Evolutionary conservation across 192 early-diverging fungal genomes (phyloP).

Genomic region (Nowakowskiella sp.): DNA sequence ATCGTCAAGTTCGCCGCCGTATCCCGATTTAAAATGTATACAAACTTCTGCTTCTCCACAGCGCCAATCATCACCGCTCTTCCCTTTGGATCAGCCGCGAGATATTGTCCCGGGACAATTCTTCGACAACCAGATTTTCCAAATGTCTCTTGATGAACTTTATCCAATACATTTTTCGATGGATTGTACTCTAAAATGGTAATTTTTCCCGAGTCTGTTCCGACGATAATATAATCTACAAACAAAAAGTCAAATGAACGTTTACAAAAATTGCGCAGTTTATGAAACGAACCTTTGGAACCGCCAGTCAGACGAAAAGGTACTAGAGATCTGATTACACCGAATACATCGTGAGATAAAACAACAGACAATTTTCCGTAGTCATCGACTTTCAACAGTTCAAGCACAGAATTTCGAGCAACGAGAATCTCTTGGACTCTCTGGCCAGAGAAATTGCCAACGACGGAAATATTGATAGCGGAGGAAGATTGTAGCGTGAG

Average conservation of each 20-base stretch:
- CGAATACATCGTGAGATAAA: conserved; percentile 75
- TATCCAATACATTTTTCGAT: conserved; percentile 59
- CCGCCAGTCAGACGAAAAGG: conserved; percentile 84
- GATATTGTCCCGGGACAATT: conserved; percentile 88
- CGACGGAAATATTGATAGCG: conserved; percentile 63
- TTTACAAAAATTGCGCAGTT: not conserved
- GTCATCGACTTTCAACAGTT: conserved; percentile 69
- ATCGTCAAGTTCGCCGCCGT: conserved; percentile 70
- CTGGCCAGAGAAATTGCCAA: conserved; percentile 89
- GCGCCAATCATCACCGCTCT: conserved; percentile 91
- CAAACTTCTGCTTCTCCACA: conserved; percentile 89
- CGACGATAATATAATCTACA: conserved; percentile 83
- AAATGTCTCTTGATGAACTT: conserved; percentile 87
- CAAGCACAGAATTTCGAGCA: conserved; percentile 61
- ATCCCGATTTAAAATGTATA: conserved; percentile 95
- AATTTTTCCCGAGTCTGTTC: conserved; percentile 83
- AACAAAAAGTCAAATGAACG: not conserved
- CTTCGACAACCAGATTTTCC: conserved; percentile 87
- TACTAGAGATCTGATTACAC: conserved; percentile 70
- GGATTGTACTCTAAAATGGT: conserved; percentile 85
- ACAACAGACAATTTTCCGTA: conserved; percentile 72
- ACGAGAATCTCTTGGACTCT: conserved; percentile 85
- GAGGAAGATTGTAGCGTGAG: conserved; percentile 78
- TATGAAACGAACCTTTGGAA: conserved; percentile 57
- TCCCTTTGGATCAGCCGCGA: conserved; percentile 92